Evolutionary conservation across 2,329 filamentous ascomycete species (phyloP).

Genomic region (Pseudodiploospora longispora): DNA sequence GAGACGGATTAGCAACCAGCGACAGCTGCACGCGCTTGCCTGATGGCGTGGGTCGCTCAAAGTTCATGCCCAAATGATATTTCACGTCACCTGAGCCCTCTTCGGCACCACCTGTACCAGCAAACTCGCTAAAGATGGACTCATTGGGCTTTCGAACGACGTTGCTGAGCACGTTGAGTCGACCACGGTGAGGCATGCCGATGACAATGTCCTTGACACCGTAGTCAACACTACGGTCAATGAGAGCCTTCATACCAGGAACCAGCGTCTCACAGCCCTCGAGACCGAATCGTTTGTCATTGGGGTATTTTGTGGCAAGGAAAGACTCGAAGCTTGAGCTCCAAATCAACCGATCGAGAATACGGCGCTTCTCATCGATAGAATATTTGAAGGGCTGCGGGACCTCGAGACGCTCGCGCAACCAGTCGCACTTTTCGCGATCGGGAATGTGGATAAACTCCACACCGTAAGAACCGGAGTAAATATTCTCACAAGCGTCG

Average conservation of each 20-base stretch:
- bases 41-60: constrained; percentile 94
- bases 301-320: constrained; percentile 94
- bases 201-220: constrained; percentile 99
- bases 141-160: constrained; percentile 99
- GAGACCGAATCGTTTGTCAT: constrained; percentile 98
- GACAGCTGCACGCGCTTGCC: constrained; percentile 99
- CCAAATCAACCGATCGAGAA: constrained; percentile 97
- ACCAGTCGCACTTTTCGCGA: constrained; percentile 95
- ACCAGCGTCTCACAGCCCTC: constrained; percentile 96
- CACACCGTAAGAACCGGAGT: constrained; percentile 94
- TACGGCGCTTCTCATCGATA: constrained; percentile 94
- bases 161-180: constrained; percentile 95
- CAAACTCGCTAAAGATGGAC: constrained; percentile 98
- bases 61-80: constrained; percentile 99
- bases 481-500: constrained; percentile 84
- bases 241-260: constrained; percentile 97
- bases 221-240: constrained; percentile 96
- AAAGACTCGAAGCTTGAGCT: constrained; percentile 96
- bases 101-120: constrained; percentile 78
- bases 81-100: constrained; percentile 98
- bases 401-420: constrained; percentile 89
- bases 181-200: constrained; percentile 97
- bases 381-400: constrained; percentile 95
- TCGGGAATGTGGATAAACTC: constrained; percentile 99
- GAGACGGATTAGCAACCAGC: constrained; percentile 94